A percentile compares a stretch with the other conserved stretches of the same genome.
These are phyloP conservation scores for Pouteria campechiana DNA, from an alignment of 179 eudicot genomes.

Conservation along the genomic window DNA sequence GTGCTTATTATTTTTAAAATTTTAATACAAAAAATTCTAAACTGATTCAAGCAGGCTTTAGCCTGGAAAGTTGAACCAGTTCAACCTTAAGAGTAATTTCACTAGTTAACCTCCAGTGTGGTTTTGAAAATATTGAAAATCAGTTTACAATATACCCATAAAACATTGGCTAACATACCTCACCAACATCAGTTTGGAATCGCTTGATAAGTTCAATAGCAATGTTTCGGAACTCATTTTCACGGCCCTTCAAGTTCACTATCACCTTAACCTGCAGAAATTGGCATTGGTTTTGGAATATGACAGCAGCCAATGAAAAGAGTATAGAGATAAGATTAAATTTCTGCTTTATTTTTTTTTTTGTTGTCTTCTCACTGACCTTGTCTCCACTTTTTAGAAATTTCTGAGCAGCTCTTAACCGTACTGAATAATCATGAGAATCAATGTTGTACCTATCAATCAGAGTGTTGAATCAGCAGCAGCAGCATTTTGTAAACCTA, in stretches of 20 bases:
- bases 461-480: not conserved
- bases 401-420: slow-evolving; percentile 76
- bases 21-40: too few relatives aligned
- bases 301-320: not conserved
- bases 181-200: slow-evolving; percentile 75
- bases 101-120: too few relatives aligned
- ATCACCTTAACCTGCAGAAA: slow-evolving; percentile 68
- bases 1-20: too few relatives aligned
- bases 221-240: slow-evolving; percentile 46
- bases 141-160: too few relatives aligned
- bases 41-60: too few relatives aligned
- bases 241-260: slow-evolving; percentile 84
- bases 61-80: too few relatives aligned
- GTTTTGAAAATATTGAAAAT: too few relatives aligned
- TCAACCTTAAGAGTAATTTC: too few relatives aligned
- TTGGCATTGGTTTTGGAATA: slow-evolving; percentile 3
- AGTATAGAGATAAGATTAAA: too few relatives aligned
- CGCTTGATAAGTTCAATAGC: slow-evolving; percentile 69
- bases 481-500: not conserved
- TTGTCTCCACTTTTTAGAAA: slow-evolving; percentile 85
- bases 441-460: slow-evolving; percentile 72
- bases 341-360: not conserved
- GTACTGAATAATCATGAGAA: slow-evolving; percentile 86
- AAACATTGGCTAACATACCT: too few relatives aligned
- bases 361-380: slow-evolving; percentile 21